Conservation (phyloP, 148 eudicot genomes). For the Spergularia marina region DNA sequence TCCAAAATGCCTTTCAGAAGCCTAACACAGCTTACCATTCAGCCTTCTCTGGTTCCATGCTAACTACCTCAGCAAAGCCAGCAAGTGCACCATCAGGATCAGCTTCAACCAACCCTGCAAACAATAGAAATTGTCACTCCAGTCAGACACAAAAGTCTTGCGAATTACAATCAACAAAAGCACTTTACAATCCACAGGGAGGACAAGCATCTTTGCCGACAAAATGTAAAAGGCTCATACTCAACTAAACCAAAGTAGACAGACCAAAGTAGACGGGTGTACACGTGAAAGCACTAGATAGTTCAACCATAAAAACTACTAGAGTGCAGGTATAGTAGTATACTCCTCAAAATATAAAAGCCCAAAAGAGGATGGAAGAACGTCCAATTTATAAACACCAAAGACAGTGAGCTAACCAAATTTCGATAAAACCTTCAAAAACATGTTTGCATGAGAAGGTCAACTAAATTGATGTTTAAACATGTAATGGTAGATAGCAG, state of each 20-base stretch:
- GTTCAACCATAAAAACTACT: not conserved
- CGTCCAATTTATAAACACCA: not conserved
- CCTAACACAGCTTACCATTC: slow-evolving; percentile 57
- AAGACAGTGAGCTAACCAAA: not conserved
- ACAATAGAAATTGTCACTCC: not conserved
- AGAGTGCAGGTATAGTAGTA: not conserved
- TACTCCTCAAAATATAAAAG: not conserved
- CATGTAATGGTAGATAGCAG: no score
- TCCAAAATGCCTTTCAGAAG: not conserved
- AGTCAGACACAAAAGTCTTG: not conserved
- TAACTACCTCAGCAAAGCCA: slow-evolving; percentile 84
- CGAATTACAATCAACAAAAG: not conserved
- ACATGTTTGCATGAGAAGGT: not conserved
- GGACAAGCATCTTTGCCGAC: not conserved
- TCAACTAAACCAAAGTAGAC: not conserved
- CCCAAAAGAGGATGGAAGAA: not conserved
- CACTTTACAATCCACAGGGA: not conserved
- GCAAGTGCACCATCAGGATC: slow-evolving; percentile 90
- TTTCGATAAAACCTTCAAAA: not conserved
- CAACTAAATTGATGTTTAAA: no score
- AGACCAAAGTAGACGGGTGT: not conserved
- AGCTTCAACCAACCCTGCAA: slow-evolving; percentile 80
- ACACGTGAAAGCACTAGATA: not conserved
- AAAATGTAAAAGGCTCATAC: not conserved
- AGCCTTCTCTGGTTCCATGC: slow-evolving; percentile 85